Evolutionary conservation across 495 filamentous ascomycete genomes (phyloP), one percentile per base, ranked within the genome.

Genomic region (Glonium stellatum): DNA sequence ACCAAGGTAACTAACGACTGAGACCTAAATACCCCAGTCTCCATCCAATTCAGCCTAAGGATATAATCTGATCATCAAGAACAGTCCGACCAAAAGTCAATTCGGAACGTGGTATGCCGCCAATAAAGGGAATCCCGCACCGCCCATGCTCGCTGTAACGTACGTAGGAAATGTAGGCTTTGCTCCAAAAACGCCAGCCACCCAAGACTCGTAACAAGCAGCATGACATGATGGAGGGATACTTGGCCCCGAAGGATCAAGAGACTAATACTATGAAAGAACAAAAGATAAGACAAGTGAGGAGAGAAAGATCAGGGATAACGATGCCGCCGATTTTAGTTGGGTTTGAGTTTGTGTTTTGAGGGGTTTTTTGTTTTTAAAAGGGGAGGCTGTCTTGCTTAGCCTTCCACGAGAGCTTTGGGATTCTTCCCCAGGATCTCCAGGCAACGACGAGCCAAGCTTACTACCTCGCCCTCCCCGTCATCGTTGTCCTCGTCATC

Each of bases 391-490:
- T 52, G 21, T 13, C 34, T 18, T 12, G 18, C 10, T 75, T 68
- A 83, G 19, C 78, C 80, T 66, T 84, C 82, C 25, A 81, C 77
- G 10, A 84, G 75, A 47, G 79, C 81, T 58, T 79, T 80, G 50
- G 76, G 77, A 27, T 73, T 77, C 55, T 77, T 76, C 67, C 84
- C 83, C 19, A 97, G 78, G 25, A 96, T 79, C 72, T 96, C 92
- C 39, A 95, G 76, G 72, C 88, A 97, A 53, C 92, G 84, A 54
- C 90, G 86, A 25, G 93, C 93, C 65, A 98, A 81, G 58, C 85
- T 89, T 61, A 97, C 87, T 34, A 97, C 92, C 72, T 98, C 93
- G 18, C 88, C 88, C 64, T 96, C 91, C 54, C 89, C 88, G 50
- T 84, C 83, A 64, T 96, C 92, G 27, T 82, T 85, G 39, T 89